Evolutionary conservation across 2,329 filamentous ascomycete species (phyloP).

Genomic region (Sporothrix sp.): DNA sequence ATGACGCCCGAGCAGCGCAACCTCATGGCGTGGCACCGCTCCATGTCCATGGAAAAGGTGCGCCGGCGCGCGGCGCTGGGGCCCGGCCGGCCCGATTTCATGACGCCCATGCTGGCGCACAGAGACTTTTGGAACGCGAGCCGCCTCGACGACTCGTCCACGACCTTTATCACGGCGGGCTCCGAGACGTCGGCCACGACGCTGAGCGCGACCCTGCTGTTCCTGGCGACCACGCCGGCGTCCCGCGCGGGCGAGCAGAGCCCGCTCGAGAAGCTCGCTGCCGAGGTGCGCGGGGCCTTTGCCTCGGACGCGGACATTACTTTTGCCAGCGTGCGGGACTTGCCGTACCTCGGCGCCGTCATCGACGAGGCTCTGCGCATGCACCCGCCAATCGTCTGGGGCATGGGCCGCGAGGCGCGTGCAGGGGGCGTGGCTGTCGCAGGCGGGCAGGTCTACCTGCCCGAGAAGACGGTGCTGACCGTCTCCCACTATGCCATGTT

Average conservation of each 20-base stretch:
- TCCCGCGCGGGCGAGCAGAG: background rate
- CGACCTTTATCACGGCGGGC: conserved; percentile 34
- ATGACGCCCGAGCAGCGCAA: background rate
- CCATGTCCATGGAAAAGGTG: conserved; percentile 5
- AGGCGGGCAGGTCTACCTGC: conserved; percentile 9
- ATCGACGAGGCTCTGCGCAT: conserved; percentile 28
- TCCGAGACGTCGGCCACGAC: conserved; percentile 42
- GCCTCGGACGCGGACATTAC: conserved; percentile 26
- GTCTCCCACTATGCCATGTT: conserved; percentile 23
- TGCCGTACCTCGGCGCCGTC: conserved; percentile 27
- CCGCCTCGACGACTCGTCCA: conserved; percentile 7
- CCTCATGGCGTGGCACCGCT: background rate
- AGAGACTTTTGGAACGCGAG: background rate
- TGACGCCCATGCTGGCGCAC: conserved; percentile 12
- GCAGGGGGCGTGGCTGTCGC: conserved; percentile 6
- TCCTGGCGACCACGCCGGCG: conserved; percentile 25
- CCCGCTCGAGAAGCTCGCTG: conserved; percentile 26
- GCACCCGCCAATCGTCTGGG: conserved; percentile 26
- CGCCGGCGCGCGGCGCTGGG: conserved; percentile 3
- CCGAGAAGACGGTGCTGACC: conserved; percentile 19
- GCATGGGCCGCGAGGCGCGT: conserved; percentile 21
- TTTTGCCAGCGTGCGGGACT: conserved; percentile 20
- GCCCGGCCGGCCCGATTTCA: conserved; percentile 14
- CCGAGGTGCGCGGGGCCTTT: conserved; percentile 34
- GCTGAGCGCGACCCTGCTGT: conserved; percentile 30